Evolutionary conservation across 2,329 filamentous ascomycete genomes (phyloP).

Genomic region (Pyrenophora tritici-repentis): DNA sequence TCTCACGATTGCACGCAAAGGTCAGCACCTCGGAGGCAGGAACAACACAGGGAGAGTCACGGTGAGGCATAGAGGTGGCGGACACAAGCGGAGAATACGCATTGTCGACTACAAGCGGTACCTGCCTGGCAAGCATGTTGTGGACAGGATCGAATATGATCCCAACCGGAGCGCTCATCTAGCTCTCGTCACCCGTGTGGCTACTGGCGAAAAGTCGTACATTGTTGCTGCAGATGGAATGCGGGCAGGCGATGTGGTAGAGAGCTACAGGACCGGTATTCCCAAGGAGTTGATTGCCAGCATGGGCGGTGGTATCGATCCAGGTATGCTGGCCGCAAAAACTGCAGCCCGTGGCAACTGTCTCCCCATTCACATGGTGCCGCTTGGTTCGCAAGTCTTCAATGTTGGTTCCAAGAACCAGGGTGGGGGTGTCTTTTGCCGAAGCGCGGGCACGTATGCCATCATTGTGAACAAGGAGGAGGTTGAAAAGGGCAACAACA

Average conservation of each 20-base stretch:
- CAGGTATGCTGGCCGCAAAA: constrained; percentile 92
- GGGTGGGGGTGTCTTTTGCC: constrained; percentile 85
- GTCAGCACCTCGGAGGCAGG: constrained; percentile 87
- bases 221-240: constrained; percentile 95
- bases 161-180: constrained; percentile 92
- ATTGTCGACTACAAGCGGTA: constrained; percentile 86
- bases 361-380: constrained; percentile 92
- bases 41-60: constrained; percentile 87
- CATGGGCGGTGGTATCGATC: constrained; percentile 93
- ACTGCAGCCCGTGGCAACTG: constrained; percentile 96
- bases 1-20: constrained; percentile 90
- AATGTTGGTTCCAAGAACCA: constrained; percentile 78
- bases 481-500: constrained; percentile 59
- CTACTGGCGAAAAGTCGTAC: constrained; percentile 79
- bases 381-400: constrained; percentile 89
- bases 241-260: constrained; percentile 85
- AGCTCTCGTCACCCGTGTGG: constrained; percentile 77
- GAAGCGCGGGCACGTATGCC: constrained; percentile 91
- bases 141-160: constrained; percentile 96
- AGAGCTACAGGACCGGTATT: constrained; percentile 90
- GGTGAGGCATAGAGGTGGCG: constrained; percentile 89
- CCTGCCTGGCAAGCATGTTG: constrained; percentile 78
- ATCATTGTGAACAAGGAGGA: constrained; percentile 89
- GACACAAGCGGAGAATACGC: constrained; percentile 87
- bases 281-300: constrained; percentile 82